A percentile compares a stretch with the other conserved stretches of the same genome.
Conservation (phyloP, 2,329 filamentous ascomycete species). For the Verticillium zaregamsianum region DNA sequence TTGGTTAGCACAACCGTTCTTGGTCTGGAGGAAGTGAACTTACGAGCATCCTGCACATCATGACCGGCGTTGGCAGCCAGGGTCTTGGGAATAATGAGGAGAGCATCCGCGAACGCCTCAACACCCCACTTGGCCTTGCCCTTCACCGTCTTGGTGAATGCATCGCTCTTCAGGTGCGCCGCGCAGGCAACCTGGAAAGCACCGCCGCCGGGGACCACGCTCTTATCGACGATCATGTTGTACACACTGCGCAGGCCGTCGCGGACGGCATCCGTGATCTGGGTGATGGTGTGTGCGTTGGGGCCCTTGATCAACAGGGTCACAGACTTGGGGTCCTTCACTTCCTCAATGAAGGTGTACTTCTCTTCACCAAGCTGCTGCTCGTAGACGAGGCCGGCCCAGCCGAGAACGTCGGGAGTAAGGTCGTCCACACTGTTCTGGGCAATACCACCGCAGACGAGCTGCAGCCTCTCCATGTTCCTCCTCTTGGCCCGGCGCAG, state of each 20-base stretch:
- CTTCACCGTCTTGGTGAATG: constrained; percentile 86
- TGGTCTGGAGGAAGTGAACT: constrained; percentile 35
- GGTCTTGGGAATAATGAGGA: constrained; percentile 95
- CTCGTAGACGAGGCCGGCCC: constrained; percentile 95
- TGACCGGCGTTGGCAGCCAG: constrained; percentile 93
- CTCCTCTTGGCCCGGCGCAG: constrained; percentile 92
- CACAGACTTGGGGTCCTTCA: constrained; percentile 97
- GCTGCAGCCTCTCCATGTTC: constrained; percentile 97
- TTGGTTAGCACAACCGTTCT: constrained; percentile 2
- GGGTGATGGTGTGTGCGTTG: constrained; percentile 92
- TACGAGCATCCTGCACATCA: constrained; percentile 92
- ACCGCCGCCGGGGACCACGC: constrained; percentile 89
- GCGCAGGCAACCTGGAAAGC: constrained; percentile 96
- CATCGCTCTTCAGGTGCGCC: constrained; percentile 79
- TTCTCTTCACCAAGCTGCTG: constrained; percentile 98
- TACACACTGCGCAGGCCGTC: constrained; percentile 95
- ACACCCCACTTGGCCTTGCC: constrained; percentile 98
- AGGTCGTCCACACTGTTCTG: constrained; percentile 98
- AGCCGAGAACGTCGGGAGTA: constrained; percentile 81
- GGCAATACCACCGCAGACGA: constrained; percentile 84
- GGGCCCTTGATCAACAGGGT: constrained; percentile 97
- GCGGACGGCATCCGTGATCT: constrained; percentile 93
- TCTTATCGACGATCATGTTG: constrained; percentile 99
- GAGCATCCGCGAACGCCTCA: constrained; percentile 87
- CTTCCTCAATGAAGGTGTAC: constrained; percentile 97